Conservation (phyloP, 768 basidiomycete species). For the Tylopilus plumbeoviolaceoides region DNA sequence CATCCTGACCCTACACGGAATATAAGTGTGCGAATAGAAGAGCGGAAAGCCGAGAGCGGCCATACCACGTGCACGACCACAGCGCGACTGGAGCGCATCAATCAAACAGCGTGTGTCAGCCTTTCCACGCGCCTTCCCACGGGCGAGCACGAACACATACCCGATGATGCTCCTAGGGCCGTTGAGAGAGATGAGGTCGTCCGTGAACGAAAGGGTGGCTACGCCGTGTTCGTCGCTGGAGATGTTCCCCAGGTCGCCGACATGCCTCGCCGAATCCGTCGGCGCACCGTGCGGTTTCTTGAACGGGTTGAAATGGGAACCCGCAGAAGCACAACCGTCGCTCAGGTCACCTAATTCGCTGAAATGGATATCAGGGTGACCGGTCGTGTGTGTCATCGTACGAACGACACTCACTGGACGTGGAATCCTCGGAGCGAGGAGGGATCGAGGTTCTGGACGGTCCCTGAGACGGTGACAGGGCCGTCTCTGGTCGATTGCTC, state of each 20-base stretch:
- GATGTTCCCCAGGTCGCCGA: constrained; percentile 78
- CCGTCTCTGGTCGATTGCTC: constrained; percentile 46
- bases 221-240: constrained; percentile 53
- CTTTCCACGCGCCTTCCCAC: not conserved
- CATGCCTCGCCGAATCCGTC: constrained; percentile 51
- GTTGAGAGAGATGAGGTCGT: constrained; percentile 59
- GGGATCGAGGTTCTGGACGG: constrained; percentile 56
- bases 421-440: constrained; percentile 70
- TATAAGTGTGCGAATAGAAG: constrained; percentile 9
- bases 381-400: constrained; percentile 13
- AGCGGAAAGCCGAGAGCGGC: not conserved
- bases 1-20: constrained; percentile 59
- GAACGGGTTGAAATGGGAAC: constrained; percentile 76
- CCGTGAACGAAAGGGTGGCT: constrained; percentile 55
- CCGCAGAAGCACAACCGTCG: constrained; percentile 63
- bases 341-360: constrained; percentile 56
- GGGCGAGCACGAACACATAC: constrained; percentile 34
- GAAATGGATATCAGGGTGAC: not conserved
- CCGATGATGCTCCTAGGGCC: constrained; percentile 68
- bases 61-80: constrained; percentile 71
- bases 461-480: constrained; percentile 60
- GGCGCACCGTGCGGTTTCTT: constrained; percentile 63
- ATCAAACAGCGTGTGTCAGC: constrained; percentile 4
- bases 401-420: constrained; percentile 55
- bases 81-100: constrained; percentile 44